These are phyloP conservation scores for Ensete ventricosum DNA, from an alignment of 176 grass and related monocot species.

Conservation along the genomic window DNA sequence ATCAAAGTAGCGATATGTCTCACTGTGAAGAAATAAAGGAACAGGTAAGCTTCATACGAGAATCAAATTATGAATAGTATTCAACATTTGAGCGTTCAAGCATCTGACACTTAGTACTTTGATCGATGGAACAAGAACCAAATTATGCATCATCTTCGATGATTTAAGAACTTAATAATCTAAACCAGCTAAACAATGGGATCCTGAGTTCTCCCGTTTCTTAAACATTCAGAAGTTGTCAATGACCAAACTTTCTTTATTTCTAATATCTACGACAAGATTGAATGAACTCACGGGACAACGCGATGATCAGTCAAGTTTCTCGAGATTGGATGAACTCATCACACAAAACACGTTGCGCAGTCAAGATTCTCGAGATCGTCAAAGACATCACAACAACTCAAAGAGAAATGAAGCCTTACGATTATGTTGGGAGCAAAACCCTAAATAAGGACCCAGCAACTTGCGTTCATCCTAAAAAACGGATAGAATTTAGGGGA, in stretches of 20 bases:
- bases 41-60: background rate
- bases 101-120: too few species aligned
- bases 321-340: background rate
- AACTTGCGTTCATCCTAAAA: background rate
- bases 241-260: too few species aligned
- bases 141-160: background rate
- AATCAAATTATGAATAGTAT: background rate
- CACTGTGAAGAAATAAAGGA: slow-evolving; percentile 43
- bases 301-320: too few species aligned
- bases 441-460: background rate
- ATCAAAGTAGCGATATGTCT: slow-evolving; percentile 94
- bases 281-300: too few species aligned
- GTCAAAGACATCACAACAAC: background rate
- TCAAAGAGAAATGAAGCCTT: background rate
- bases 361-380: background rate
- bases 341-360: background rate
- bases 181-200: too few species aligned
- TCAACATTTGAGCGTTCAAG: slow-evolving; percentile 16
- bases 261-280: too few species aligned
- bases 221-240: too few species aligned
- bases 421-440: background rate
- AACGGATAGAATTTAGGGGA: background rate
- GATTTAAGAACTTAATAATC: background rate
- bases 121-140: background rate
- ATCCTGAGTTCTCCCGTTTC: too few species aligned